Conservation (phyloP, 169 alveolate genomes). For the Plasmodium gonderi region DNA sequence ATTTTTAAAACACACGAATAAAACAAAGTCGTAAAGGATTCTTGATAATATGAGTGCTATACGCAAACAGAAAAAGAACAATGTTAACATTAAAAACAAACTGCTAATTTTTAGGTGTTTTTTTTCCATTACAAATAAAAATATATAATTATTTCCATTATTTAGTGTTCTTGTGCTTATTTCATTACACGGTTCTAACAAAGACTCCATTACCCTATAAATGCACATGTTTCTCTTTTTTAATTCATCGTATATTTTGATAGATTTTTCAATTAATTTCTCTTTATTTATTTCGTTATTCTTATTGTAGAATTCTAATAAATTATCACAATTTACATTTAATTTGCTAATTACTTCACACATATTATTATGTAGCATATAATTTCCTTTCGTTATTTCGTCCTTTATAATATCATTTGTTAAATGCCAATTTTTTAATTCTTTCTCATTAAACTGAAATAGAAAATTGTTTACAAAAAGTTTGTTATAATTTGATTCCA, state of each 20-base stretch:
- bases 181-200: conserved; percentile 26
- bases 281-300: neutral
- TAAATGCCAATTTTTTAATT: conserved; percentile 10
- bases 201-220: conserved; percentile 48
- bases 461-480: conserved; percentile 23
- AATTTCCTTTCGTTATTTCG: conserved; percentile 46
- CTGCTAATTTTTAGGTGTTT: conserved; percentile 41
- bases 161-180: neutral
- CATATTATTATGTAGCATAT: conserved; percentile 26
- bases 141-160: conserved; percentile 36
- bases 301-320: conserved; percentile 6
- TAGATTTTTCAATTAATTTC: conserved; percentile 7
- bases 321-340: conserved; percentile 15
- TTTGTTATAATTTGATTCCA: conserved; percentile 41
- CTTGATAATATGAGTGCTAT: conserved; percentile 45
- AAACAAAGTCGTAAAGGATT: conserved; percentile 45
- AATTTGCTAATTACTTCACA: conserved; percentile 34
- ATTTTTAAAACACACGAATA: conserved; percentile 13
- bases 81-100: conserved; percentile 12
- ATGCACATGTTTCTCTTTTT: neutral
- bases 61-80: conserved; percentile 48
- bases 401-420: conserved; percentile 46
- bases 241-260: conserved; percentile 27
- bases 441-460: conserved; percentile 39
- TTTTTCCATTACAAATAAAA: conserved; percentile 11